Conservation (phyloP, 2,329 filamentous ascomycete species). For the Pezicula carpinea region DNA sequence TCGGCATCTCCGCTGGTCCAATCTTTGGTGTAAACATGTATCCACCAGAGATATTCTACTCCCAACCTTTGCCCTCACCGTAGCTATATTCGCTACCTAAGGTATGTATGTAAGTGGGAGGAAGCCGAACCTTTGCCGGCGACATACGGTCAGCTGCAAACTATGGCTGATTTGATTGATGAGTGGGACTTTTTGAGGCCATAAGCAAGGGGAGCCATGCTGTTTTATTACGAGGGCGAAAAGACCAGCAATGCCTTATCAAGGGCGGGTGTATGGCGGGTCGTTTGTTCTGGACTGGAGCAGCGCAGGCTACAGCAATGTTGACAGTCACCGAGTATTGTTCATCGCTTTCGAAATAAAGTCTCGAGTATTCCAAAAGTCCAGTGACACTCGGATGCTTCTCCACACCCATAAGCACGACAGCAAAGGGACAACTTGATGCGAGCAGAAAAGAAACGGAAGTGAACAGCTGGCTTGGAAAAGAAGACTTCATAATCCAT, state of each 20-base stretch:
- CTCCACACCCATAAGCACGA: no score
- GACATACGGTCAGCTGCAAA: constrained; percentile 29
- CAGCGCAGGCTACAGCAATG: no score
- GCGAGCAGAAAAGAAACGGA: no score
- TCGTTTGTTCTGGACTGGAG: no score
- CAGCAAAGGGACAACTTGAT: no score
- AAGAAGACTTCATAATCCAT: no score
- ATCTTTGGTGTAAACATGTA: constrained; percentile 28
- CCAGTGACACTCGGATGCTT: no score
- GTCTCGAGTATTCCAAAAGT: no score
- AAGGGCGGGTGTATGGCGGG: no score
- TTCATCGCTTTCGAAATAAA: no score
- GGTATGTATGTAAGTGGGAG: constrained; percentile 14
- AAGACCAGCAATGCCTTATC: constrained; percentile 1
- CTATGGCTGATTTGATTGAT: constrained; percentile 29
- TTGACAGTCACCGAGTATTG: no score
- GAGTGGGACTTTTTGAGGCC: constrained; percentile 29
- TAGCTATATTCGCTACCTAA: constrained; percentile 24
- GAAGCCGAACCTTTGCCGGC: constrained; percentile 20
- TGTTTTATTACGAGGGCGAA: constrained; percentile 7
- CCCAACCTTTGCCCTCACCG: constrained; percentile 18
- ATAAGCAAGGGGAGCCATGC: constrained; percentile 14
- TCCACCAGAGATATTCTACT: constrained; percentile 28
- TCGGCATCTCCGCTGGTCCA: constrained; percentile 24
- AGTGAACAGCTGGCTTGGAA: no score